phyloP scores from a whole-genome alignment of 306 rosid genomes.

The Trifolium subterraneum region DNA sequence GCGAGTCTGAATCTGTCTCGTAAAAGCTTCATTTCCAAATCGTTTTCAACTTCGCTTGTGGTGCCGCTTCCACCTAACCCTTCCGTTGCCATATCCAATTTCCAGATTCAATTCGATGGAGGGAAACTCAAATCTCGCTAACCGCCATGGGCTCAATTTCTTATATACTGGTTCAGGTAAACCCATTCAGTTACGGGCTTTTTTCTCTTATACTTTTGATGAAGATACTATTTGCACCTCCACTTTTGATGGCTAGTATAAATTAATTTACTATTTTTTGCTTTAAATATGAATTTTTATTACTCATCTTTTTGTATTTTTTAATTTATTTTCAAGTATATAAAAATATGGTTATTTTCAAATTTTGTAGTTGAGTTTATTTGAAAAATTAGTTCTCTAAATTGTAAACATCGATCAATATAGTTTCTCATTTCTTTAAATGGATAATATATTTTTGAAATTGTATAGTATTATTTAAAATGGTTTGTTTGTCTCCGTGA shows the following conservation, averaged over 20 bases:
- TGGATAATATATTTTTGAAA: no score
- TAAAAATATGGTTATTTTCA: no score
- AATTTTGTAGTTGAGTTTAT: no score
- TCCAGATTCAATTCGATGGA: background rate
- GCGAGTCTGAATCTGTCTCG: constrained; percentile 79
- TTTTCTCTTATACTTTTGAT: background rate
- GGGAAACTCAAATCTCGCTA: constrained; percentile 35
- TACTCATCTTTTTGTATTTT: no score
- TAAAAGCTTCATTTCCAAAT: constrained; percentile 57
- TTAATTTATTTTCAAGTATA: no score
- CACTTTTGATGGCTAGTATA: background rate
- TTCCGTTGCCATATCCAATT: constrained; percentile 26
- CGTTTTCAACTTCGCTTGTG: constrained; percentile 44
- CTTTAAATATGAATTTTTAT: no score
- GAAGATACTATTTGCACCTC: background rate
- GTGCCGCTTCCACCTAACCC: constrained; percentile 22
- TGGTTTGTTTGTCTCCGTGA: no score
- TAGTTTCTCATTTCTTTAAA: no score
- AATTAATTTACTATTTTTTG: background rate
- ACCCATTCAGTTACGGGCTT: background rate
- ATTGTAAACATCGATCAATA: no score
- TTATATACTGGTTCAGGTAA: background rate
- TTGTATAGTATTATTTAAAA: no score
- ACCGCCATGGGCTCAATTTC: background rate
- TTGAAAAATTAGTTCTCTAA: no score